These are phyloP conservation scores for Podospora anserina DNA, from an alignment of 495 filamentous ascomycete genomes.

Conservation along the genomic window DNA sequence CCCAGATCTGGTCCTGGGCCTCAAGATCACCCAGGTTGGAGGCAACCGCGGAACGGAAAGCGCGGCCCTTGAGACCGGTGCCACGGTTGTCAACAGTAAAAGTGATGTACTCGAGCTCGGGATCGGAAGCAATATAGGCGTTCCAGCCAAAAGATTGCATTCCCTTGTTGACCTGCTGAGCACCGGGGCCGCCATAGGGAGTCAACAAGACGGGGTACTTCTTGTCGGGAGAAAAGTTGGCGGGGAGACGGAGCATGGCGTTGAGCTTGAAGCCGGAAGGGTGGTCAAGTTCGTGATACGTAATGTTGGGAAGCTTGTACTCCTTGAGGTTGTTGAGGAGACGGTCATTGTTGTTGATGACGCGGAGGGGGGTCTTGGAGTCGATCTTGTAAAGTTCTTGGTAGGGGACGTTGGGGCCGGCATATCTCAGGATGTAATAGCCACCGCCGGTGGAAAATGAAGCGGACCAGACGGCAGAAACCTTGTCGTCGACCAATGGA, in stretches of 20 bases:
- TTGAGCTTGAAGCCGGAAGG: slow-evolving; percentile 49
- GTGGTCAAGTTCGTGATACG: slow-evolving; percentile 47
- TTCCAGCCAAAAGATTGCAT: slow-evolving; percentile 46
- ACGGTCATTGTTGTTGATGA: slow-evolving; percentile 48
- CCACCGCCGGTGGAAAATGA: slow-evolving; percentile 52
- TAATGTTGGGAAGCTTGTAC: slow-evolving; percentile 51
- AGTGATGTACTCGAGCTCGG: slow-evolving; percentile 56
- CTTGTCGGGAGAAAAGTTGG: slow-evolving; percentile 48
- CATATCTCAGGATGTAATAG: slow-evolving; percentile 56
- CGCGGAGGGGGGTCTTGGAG: slow-evolving; percentile 42
- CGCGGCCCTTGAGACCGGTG: slow-evolving; percentile 52
- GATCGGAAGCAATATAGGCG: slow-evolving; percentile 55
- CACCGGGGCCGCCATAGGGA: slow-evolving; percentile 54
- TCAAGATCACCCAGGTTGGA: slow-evolving; percentile 53
- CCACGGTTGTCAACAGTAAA: slow-evolving; percentile 56
- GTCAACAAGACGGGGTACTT: slow-evolving; percentile 57
- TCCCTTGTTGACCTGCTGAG: slow-evolving; percentile 49
- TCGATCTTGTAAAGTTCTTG: slow-evolving; percentile 52
- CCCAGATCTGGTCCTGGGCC: slow-evolving; percentile 56
- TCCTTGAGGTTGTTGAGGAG: slow-evolving; percentile 43
- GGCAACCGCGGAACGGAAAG: slow-evolving; percentile 47
- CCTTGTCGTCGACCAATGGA: slow-evolving; percentile 49
- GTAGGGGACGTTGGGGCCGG: slow-evolving; percentile 55
- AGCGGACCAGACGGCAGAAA: slow-evolving; percentile 49
- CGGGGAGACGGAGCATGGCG: slow-evolving; percentile 47